A percentile compares a stretch with the other conserved stretches of the same genome.
These are phyloP conservation scores for Xylaria telfairii DNA, from an alignment of 495 filamentous ascomycete species.

Conservation along the genomic window DNA sequence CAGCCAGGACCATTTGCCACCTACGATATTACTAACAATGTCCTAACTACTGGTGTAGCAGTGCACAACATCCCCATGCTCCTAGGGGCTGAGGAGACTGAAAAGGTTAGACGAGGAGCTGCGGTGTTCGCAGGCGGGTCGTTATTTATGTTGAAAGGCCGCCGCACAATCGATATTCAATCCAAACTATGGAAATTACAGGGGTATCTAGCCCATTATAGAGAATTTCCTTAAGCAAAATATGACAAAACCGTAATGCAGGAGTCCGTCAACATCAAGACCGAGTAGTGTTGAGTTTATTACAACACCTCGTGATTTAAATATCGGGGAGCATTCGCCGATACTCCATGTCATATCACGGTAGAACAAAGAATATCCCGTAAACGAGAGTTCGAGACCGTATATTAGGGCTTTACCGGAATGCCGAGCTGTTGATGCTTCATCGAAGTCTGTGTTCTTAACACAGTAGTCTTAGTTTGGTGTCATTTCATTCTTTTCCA, in stretches of 20 bases:
- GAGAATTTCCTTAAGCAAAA: neutral
- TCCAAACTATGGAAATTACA: conserved; percentile 71
- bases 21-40: conserved; percentile 35
- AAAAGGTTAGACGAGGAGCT: conserved; percentile 37
- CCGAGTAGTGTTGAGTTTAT: neutral
- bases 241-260: neutral
- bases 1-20: conserved; percentile 37
- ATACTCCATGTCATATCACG: neutral
- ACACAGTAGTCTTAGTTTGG: too few relatives aligned
- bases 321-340: neutral
- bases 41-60: conserved; percentile 34
- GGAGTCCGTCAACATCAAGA: neutral
- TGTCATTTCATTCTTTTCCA: too few relatives aligned
- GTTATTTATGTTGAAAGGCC: conserved; percentile 50
- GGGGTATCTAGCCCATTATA: conserved; percentile 55
- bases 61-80: conserved; percentile 51
- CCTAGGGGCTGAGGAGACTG: conserved; percentile 45
- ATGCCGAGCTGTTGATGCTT: too few relatives aligned
- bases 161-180: conserved; percentile 59
- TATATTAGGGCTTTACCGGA: neutral
- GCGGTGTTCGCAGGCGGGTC: conserved; percentile 39
- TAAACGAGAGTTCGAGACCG: neutral
- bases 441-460: too few relatives aligned
- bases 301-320: neutral
- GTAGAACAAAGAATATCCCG: neutral